Base-by-base conservation (phyloP, 352 stramenopile genomes). In the Phytophthora chlamydospora region DNA sequence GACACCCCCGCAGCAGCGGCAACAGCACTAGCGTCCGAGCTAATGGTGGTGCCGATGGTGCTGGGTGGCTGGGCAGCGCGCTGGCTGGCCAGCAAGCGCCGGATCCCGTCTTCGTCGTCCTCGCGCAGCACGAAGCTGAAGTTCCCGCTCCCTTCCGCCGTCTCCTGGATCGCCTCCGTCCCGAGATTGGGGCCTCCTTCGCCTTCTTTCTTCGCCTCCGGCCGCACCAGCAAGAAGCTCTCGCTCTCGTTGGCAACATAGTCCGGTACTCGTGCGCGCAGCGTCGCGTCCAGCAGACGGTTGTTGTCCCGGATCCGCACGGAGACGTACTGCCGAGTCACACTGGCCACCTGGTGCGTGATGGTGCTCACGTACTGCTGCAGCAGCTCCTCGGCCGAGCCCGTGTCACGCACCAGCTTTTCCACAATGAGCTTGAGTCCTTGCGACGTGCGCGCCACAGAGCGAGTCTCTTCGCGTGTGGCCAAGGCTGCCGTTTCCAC, bases 331-430 rank as follows among this genome's bases (percentile, higher is more conserved):
- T 92, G 79, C 29, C 85, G 75, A 19, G 85, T 94, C 44, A 92
- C 80, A 56, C 81, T 90, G 54, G 85, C 85, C 21, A 94, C 85
- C 46, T 94, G 85, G 54, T 94, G 83, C 39, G 85, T 92, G 50
- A 94, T 92, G 17, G 83, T 91, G 49, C 83, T 89, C 60, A 94
- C 83, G 51, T 92, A 92, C 62, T 90, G 83, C 66, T 91, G 85
- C 29, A 94, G 68, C 41, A 94, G 55, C 39, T 86, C 69, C 56
- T 92, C 81, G 0, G 79, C 82, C 6, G 74, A 83, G 9, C 81
- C 82, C 19, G 80, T 89, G 43, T 90, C 81, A 2, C 84, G 84
- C 66, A 93, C 78, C 2, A 91, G 70, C 53, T 90, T 91, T 66
- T 91, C 84, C 1, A 93, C 75, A 12, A 93, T 76, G 33, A 88